Evolutionary conservation across 2,329 filamentous ascomycete species (phyloP), one percentile per base, ranked within the genome.

Genomic region (Rosellinia necatrix): DNA sequence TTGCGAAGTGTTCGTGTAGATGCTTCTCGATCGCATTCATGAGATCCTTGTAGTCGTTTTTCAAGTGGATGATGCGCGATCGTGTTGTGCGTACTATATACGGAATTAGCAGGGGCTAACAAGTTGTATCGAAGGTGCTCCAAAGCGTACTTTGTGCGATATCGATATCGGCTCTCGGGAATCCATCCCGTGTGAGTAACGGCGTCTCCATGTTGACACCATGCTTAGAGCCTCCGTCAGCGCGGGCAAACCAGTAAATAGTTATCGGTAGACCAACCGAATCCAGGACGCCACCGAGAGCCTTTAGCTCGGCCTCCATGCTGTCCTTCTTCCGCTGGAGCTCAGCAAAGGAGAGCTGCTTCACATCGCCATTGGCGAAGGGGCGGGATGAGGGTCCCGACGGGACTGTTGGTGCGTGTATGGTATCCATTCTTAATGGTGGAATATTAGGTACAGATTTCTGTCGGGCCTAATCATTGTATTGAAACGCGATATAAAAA

Each of bases 1-100:
- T 85, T n/a, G 91, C 92, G 71, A 97, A 96, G 70, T 94, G 89
- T 63, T 89, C 87, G 70, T 97, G 91, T n/a, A 99, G 81, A 42
- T 87, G 86, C 68, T 87, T 87, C 73, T 97, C 94, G 64, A 97
- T 88, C 56, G 82, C 79, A 55, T 76, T 76, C 92, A 97, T 97
- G 38, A 97, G 76, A 34, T 87, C 85, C 71, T 96, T 97, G 77
- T 96, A 93, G 74, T 99, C 94, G 70, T 97, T 97, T 62, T 90
- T 87, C 34, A 97, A 81, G 64, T 87, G 81, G 64, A 97, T 94
- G 64, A 99, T 96, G 58, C 90, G 87, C 24, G 92, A 84, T 73
- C 94, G 83, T 32, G 92, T 96, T n/a, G 91, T 96, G 59, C 94
- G 90, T 70, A 99, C 91, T 96, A 66, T 51, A 15, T 12, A 46